phyloP scores from a whole-genome alignment of 2,329 filamentous ascomycete species.

The Cytospora piceicola region DNA sequence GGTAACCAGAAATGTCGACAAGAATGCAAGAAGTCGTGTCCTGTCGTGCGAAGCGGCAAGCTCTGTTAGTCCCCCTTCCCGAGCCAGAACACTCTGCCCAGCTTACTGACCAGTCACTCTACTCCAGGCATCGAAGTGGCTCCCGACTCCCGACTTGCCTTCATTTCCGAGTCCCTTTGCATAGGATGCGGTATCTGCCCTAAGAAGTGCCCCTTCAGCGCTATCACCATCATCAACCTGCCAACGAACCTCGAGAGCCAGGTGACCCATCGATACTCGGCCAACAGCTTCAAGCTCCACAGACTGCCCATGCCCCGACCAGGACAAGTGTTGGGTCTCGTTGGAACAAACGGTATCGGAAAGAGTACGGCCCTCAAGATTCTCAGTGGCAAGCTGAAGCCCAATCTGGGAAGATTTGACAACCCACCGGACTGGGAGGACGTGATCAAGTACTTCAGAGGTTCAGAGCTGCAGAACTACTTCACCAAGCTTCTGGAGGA shows the following conservation, averaged over 20 bases:
- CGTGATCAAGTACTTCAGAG: slow-evolving; percentile 97
- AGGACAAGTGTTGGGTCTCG: slow-evolving; percentile 92
- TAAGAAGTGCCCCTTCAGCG: slow-evolving; percentile 98
- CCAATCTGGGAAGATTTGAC: slow-evolving; percentile 91
- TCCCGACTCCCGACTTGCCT: slow-evolving; percentile 88
- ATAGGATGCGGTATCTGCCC: slow-evolving; percentile 99
- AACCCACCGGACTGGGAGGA: slow-evolving; percentile 99
- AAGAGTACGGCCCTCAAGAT: slow-evolving; percentile 99
- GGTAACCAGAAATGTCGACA: slow-evolving; percentile 84
- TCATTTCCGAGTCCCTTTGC: slow-evolving; percentile 94
- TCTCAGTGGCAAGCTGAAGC: slow-evolving; percentile 96
- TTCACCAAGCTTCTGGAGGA: slow-evolving; percentile 98
- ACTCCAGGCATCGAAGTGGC: slow-evolving; percentile 96
- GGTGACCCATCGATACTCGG: slow-evolving; percentile 97
- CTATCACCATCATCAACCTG: slow-evolving; percentile 99
- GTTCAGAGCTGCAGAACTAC: slow-evolving; percentile 98
- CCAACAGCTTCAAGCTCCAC: slow-evolving; percentile 99
- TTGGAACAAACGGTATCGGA: slow-evolving; percentile 99
- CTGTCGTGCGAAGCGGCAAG: slow-evolving; percentile 96
- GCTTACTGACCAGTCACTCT: slow-evolving; percentile 76
- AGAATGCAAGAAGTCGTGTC: slow-evolving; percentile 99
- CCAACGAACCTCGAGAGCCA: slow-evolving; percentile 98
- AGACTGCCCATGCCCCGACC: slow-evolving; percentile 87
- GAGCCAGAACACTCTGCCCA: slow-evolving; percentile 41
- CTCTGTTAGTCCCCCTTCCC: slow-evolving; percentile 60